Conservation (phyloP, 345 rosid genomes). For the Anacardium occidentale region DNA sequence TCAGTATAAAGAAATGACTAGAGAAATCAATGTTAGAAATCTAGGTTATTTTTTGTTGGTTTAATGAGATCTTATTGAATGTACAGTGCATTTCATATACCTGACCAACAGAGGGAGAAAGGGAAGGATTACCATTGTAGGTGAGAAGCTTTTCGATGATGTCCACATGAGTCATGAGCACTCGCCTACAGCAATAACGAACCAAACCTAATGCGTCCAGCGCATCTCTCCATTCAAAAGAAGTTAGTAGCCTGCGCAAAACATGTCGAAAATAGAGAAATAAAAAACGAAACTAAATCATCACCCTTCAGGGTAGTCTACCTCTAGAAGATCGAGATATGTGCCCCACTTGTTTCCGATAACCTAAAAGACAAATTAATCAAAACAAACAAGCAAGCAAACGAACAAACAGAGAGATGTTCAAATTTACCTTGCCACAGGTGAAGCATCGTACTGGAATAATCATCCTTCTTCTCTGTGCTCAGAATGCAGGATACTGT, state of each 20-base stretch:
- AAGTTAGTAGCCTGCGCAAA: neutral
- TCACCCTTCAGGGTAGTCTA: slow-evolving; percentile 71
- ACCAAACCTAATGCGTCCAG: slow-evolving; percentile 89
- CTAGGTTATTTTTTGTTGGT: too few relatives aligned
- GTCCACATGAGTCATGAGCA: slow-evolving; percentile 99
- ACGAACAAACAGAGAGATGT: too few relatives aligned
- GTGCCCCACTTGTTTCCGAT: slow-evolving; percentile 80
- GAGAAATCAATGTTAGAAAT: too few relatives aligned
- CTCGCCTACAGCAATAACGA: slow-evolving; percentile 91
- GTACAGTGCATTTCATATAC: too few relatives aligned
- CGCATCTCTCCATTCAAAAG: slow-evolving; percentile 65
- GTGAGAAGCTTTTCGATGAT: slow-evolving; percentile 59
- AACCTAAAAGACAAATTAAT: slow-evolving; percentile 37
- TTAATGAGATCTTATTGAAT: too few relatives aligned
- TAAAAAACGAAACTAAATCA: neutral
- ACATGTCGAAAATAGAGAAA: neutral
- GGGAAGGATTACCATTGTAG: too few relatives aligned
- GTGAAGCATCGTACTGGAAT: slow-evolving; percentile 85
- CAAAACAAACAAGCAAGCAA: neutral
- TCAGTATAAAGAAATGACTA: too few relatives aligned
- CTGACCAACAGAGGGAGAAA: too few relatives aligned
- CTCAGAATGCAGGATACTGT: too few relatives aligned
- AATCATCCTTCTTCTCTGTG: slow-evolving; percentile 42
- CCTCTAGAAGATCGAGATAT: slow-evolving; percentile 78
- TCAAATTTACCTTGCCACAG: slow-evolving; percentile 60